phyloP scores from a whole-genome alignment of 306 rosid species.

The Ormosia semicastrata region DNA sequence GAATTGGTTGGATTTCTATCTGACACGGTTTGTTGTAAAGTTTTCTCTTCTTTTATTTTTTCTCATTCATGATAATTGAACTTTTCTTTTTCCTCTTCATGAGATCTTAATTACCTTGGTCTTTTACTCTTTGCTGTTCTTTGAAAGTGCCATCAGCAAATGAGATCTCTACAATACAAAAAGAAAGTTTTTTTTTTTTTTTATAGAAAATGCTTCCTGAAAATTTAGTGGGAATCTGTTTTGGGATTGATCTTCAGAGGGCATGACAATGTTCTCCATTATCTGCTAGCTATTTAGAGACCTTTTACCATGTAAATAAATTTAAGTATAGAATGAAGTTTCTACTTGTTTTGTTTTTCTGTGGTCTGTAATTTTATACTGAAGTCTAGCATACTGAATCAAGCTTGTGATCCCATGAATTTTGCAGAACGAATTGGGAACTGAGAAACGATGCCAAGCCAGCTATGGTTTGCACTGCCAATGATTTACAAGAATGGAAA shows the following conservation, averaged over 20 bases:
- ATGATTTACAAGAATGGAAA: constrained; percentile 84
- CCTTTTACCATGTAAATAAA: constrained; percentile 4
- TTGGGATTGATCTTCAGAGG: constrained; percentile 17
- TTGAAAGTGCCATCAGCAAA: constrained; percentile 17
- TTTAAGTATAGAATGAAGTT: background rate
- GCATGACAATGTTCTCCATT: constrained; percentile 10
- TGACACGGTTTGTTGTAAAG: background rate
- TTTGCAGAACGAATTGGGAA: constrained; percentile 40
- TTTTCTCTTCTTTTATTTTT: constrained; percentile 11
- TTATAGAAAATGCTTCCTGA: background rate
- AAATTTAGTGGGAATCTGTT: background rate
- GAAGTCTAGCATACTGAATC: constrained; percentile 20
- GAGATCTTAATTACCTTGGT: constrained; percentile 29
- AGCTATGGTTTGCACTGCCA: constrained; percentile 97
- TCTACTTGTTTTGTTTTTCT: background rate
- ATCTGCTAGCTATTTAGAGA: constrained; percentile 6
- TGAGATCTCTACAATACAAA: constrained; percentile 12
- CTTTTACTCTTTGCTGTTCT: constrained; percentile 34
- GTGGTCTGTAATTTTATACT: background rate
- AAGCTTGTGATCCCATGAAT: constrained; percentile 30
- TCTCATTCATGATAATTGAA: background rate
- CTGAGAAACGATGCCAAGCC: constrained; percentile 92
- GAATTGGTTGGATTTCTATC: constrained; percentile 20
- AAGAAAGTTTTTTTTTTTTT: background rate
- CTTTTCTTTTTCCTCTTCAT: constrained; percentile 13